Evolutionary conservation across 106 monocot species (phyloP).

Genomic region (Vanilla planifolia): DNA sequence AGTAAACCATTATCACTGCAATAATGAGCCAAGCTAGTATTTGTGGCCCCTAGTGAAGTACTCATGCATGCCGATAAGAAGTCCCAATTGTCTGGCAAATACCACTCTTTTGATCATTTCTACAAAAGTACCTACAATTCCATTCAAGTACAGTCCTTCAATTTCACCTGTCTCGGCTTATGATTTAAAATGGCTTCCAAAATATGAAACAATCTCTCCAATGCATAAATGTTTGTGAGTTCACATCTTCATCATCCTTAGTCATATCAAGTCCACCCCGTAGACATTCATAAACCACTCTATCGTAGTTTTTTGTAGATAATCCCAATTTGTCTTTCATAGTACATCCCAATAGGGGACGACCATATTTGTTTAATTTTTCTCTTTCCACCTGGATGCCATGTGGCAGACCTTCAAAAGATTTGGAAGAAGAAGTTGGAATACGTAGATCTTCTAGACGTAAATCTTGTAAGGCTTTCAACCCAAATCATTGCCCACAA

Average conservation of each 20-base stretch:
- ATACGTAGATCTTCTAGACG: background rate
- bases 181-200: conserved; percentile 9
- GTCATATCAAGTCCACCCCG: conserved; percentile 8
- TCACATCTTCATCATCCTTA: conserved; percentile 13
- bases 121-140: background rate
- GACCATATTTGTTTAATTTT: background rate
- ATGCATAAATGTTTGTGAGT: conserved; percentile 9
- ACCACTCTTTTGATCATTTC: conserved; percentile 7
- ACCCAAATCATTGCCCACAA: background rate
- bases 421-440: background rate
- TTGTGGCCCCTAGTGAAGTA: too few species aligned
- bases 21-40: too few species aligned
- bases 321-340: background rate
- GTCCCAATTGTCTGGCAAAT: too few species aligned
- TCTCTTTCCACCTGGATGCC: background rate
- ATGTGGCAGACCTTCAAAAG: too few species aligned
- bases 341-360: background rate
- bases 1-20: too few species aligned
- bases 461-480: background rate
- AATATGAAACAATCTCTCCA: conserved; percentile 12
- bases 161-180: conserved; percentile 5
- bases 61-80: too few species aligned
- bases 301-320: conserved; percentile 6
- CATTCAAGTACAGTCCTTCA: conserved; percentile 5
- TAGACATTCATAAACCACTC: conserved; percentile 9